Percentiles rank a stretch among this genome's conserved stretches.
Conservation (phyloP, 345 rosid species). For the Isatis tinctoria region DNA sequence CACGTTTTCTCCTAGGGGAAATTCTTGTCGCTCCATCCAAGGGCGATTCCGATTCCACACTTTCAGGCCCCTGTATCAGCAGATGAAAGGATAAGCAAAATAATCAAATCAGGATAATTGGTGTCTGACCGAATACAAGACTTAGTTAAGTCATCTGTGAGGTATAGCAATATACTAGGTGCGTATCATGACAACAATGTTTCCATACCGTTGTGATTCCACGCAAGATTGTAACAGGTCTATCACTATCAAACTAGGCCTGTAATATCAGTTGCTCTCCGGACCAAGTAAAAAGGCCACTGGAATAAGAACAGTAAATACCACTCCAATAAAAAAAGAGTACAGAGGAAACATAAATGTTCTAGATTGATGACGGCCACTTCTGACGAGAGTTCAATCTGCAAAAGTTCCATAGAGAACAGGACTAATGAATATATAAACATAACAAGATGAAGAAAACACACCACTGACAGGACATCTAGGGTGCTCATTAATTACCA, state of each 20-base stretch:
- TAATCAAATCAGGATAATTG: too few species aligned
- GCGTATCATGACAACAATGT: too few species aligned
- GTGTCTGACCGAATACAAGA: too few species aligned
- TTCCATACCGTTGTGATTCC: too few species aligned
- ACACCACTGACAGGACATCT: slow-evolving; percentile 40
- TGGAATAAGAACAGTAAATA: background rate
- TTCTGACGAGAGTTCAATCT: background rate
- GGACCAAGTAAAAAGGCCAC: background rate
- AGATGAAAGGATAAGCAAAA: too few species aligned
- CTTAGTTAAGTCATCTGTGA: too few species aligned
- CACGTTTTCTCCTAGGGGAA: too few species aligned
- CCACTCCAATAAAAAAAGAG: background rate
- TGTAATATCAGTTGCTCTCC: background rate
- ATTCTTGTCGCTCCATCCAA: too few species aligned
- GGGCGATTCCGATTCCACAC: too few species aligned
- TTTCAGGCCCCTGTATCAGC: too few species aligned
- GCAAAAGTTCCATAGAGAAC: background rate
- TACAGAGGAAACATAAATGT: background rate
- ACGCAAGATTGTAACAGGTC: background rate
- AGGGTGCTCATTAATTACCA: slow-evolving; percentile 56
- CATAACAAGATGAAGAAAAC: background rate
- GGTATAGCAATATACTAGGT: too few species aligned
- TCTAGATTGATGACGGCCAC: background rate
- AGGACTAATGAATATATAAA: background rate
- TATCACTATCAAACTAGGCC: background rate